Evolutionary conservation across 768 basidiomycete species (phyloP).

Genomic region (Sporobolomyces phaffii): DNA sequence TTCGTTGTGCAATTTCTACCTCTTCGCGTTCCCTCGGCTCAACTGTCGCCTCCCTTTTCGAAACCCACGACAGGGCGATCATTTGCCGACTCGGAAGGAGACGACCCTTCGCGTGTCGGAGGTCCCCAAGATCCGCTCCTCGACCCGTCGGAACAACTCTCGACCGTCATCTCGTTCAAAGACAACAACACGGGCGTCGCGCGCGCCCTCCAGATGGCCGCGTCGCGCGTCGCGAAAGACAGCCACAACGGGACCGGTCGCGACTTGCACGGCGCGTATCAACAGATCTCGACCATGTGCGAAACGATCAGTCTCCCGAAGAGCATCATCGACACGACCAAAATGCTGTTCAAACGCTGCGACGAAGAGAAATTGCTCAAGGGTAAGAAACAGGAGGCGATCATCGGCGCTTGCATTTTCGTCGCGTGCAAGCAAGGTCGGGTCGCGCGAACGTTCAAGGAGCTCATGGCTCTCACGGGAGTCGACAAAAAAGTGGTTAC

Average conservation of each 20-base stretch:
- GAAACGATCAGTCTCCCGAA: slow-evolving; percentile 91
- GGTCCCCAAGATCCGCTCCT: slow-evolving; percentile 86
- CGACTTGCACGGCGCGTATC: slow-evolving; percentile 79
- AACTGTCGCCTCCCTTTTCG: slow-evolving; percentile 23
- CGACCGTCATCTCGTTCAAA: slow-evolving; percentile 89
- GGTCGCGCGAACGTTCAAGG: slow-evolving; percentile 91
- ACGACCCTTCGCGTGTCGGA: slow-evolving; percentile 99
- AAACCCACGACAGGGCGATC: slow-evolving; percentile 61
- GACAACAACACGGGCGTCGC: slow-evolving; percentile 92
- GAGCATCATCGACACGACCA: slow-evolving; percentile 89
- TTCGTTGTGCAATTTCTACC: neutral
- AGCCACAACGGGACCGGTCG: slow-evolving; percentile 68
- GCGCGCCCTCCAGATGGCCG: slow-evolving; percentile 84
- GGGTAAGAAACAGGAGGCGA: slow-evolving; percentile 83
- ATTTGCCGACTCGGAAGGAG: slow-evolving; percentile 98
- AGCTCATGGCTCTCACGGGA: slow-evolving; percentile 85
- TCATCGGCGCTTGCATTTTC: slow-evolving; percentile 96
- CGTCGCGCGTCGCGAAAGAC: slow-evolving; percentile 61
- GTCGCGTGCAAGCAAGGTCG: slow-evolving; percentile 93
- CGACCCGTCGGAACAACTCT: slow-evolving; percentile 89
- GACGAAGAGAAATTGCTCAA: slow-evolving; percentile 90
- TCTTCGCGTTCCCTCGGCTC: slow-evolving; percentile 26
- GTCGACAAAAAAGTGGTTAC: slow-evolving; percentile 81
- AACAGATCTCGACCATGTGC: slow-evolving; percentile 87
- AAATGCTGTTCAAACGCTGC: slow-evolving; percentile 93